Percentiles rank a stretch among this genome's conserved stretches.
phyloP scores from a whole-genome alignment of 805 yeast species.

The Cyberlindnera mississippiensis region DNA sequence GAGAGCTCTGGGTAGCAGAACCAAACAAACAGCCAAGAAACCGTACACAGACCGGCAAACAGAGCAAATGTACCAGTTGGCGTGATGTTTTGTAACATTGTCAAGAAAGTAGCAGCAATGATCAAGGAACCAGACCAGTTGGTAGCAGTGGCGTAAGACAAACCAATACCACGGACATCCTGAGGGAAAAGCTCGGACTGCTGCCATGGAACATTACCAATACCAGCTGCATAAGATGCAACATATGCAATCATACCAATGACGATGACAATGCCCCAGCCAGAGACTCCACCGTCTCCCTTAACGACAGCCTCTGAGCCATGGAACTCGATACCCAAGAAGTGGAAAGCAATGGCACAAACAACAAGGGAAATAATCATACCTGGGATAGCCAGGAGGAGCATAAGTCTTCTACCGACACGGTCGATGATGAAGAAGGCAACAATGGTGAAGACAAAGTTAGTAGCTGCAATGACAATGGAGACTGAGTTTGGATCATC shows the following conservation, averaged over 20 bases:
- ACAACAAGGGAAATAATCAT: conserved; percentile 73
- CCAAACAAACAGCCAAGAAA: conserved; percentile 68
- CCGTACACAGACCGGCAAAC: conserved; percentile 74
- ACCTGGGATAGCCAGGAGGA: conserved; percentile 76
- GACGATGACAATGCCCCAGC: conserved; percentile 89
- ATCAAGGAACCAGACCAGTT: conserved; percentile 94
- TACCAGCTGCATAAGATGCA: conserved; percentile 87
- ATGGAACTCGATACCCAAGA: conserved; percentile 56
- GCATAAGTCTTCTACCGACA: conserved; percentile 81
- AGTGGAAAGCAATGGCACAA: conserved; percentile 90
- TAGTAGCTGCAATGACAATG: conserved; percentile 88
- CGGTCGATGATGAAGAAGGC: conserved; percentile 84
- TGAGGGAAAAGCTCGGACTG: conserved; percentile 94
- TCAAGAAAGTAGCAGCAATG: conserved; percentile 85
- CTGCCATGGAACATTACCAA: conserved; percentile 98
- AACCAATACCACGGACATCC: conserved; percentile 86
- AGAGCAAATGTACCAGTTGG: conserved; percentile 93
- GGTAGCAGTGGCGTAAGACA: conserved; percentile 83
- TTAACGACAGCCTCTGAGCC: conserved; percentile 39
- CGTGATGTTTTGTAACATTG: conserved; percentile 87
- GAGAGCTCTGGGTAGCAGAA: conserved; percentile 91
- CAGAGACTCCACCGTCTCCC: conserved; percentile 41
- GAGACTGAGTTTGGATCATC: conserved; percentile 90
- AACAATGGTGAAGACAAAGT: conserved; percentile 78
- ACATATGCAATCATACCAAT: conserved; percentile 82